These are phyloP conservation scores for Hemisphaericaspora lyxosophila DNA, from an alignment of 1,139 yeast genomes.

Conservation along the genomic window DNA sequence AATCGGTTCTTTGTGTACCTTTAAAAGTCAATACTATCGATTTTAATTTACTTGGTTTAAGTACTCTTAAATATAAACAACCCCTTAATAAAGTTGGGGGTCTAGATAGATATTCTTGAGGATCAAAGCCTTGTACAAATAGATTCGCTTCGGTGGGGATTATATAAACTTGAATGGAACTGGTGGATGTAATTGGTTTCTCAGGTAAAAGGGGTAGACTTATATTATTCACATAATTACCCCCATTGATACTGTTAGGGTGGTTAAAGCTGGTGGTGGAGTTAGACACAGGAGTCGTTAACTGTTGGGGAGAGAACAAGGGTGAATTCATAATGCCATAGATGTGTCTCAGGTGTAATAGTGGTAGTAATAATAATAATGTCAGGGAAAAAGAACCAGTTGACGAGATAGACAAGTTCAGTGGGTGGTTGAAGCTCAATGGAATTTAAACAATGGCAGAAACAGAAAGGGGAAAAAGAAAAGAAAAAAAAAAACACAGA, in stretches of 20 bases:
- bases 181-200: slow-evolving; percentile 46
- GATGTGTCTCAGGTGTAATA: too few species aligned
- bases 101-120: slow-evolving; percentile 60
- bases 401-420: too few species aligned
- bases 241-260: slow-evolving; percentile 1
- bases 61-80: slow-evolving; percentile 65
- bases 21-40: slow-evolving; percentile 63
- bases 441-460: too few species aligned
- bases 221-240: not conserved
- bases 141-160: slow-evolving; percentile 77
- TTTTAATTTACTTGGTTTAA: slow-evolving; percentile 76
- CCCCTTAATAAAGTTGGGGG: slow-evolving; percentile 89
- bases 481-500: too few species aligned
- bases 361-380: too few species aligned
- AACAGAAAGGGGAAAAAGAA: too few species aligned
- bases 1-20: slow-evolving; percentile 81
- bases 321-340: slow-evolving; percentile 12
- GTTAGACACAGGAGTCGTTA: slow-evolving; percentile 7
- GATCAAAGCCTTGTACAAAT: slow-evolving; percentile 78
- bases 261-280: too few species aligned
- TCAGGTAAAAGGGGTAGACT: slow-evolving; percentile 47
- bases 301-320: slow-evolving; percentile 15
- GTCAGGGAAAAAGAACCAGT: too few species aligned
- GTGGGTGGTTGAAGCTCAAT: too few species aligned
- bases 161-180: slow-evolving; percentile 51